Base-by-base conservation (phyloP, 495 filamentous ascomycete genomes). In the Paragyromitra xinjiangensis region DNA sequence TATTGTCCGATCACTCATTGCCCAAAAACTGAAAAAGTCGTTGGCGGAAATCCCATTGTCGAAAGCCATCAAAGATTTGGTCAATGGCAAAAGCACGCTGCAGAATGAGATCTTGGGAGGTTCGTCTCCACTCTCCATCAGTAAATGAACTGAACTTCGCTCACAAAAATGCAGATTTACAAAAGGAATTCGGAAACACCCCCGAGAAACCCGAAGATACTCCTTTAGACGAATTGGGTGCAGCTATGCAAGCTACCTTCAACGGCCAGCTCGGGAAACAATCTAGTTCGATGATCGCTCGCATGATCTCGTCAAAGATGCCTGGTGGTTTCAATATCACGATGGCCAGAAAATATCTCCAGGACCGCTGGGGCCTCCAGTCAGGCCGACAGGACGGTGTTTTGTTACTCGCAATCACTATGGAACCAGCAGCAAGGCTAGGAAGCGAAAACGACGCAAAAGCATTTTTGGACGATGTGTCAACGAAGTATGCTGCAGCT, bases 271-370 rank as follows among this genome's bases (percentile, higher is more conserved):
- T 98, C 63, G 95, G 95, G 78, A 98, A 99, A 85, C 95, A 98
- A 69, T 95, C 95, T 0, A 93, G 93, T 39, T 97, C 95, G 3
- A 89, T 98, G 66, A 91, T 98, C 81, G 95, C 96, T 40, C 90
- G 95, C 73, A 86, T 98, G 82, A 94, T 99, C 37, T 98, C 96
- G 3, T 97, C 95, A 5, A 99, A 99, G 84, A 98, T 99, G 95
- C 96, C 95, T 42, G 96, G 94, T 82, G 95, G 95, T 62, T 99
- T 98, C 88, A 99, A 98, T 83, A 98, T 98, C 82, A 97, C 95
- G 79, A 87, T 91, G 1, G 93, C 95, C 12, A 88, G 95, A 62
- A 98, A 99, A 85, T 95, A 98, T 80, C 84, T 99, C 26, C 94
- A 97, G 85, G 95, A 94, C 6, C 87, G 93, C 83, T 99, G 94